A percentile compares a stretch with the other conserved stretches of the same genome.
Evolutionary conservation across 208 protist species (phyloP).

Genomic region (Crithidia mellificae): DNA sequence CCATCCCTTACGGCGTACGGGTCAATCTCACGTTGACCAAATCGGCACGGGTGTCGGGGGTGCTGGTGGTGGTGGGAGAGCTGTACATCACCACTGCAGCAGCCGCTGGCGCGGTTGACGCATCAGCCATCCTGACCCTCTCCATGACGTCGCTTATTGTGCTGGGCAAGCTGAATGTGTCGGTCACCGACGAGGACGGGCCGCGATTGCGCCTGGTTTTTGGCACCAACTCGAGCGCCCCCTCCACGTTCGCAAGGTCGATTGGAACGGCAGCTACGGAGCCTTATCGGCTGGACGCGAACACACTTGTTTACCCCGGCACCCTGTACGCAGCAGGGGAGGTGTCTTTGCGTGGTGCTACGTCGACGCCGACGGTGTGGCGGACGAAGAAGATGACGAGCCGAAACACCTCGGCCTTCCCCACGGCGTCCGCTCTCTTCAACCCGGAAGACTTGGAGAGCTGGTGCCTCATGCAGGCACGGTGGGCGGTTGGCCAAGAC

Average conservation of each 20-base stretch:
- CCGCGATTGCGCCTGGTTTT: constrained; percentile 30
- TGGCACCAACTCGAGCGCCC: constrained; percentile 1
- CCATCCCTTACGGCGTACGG: constrained; percentile 32
- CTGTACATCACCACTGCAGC: constrained; percentile 14
- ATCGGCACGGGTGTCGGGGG: constrained; percentile 27
- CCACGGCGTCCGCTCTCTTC: constrained; percentile 2
- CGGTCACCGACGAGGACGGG: not conserved
- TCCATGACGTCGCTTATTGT: constrained; percentile 33
- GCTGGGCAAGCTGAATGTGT: constrained; percentile 33
- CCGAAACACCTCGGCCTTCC: constrained; percentile 7
- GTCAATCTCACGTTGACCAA: constrained; percentile 28
- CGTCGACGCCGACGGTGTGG: constrained; percentile 36
- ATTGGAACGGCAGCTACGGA: too few species aligned
- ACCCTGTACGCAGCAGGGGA: constrained; percentile 32
- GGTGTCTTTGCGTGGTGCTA: constrained; percentile 22
- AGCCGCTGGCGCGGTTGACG: not conserved
- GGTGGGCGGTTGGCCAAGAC: not conserved
- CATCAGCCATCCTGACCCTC: constrained; percentile 2
- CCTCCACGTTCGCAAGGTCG: too few species aligned
- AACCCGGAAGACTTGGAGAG: constrained; percentile 1
- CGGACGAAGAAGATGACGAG: constrained; percentile 7
- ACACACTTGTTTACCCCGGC: constrained; percentile 34
- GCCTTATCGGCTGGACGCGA: constrained; percentile 19
- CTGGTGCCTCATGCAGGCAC: constrained; percentile 13
- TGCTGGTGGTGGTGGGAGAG: constrained; percentile 39